A percentile compares a stretch with the other conserved stretches of the same genome.
Evolutionary conservation across 148 eudicot species (phyloP).

Genomic region (Chenopodium suecicum): DNA sequence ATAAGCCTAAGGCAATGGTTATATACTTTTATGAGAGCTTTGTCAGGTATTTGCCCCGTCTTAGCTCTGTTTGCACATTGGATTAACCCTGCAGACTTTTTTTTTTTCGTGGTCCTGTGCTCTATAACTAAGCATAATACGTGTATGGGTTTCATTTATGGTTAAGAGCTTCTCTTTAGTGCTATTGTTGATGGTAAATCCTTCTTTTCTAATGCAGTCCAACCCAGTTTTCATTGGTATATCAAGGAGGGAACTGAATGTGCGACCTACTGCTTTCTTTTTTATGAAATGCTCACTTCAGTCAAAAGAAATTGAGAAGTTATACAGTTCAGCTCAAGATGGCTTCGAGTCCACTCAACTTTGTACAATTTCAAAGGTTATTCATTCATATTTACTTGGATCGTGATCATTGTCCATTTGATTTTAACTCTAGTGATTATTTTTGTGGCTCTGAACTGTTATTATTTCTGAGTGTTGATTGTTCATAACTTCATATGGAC

Average conservation of each 20-base stretch:
- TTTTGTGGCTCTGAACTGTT: neutral
- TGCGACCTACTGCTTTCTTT: conserved; percentile 94
- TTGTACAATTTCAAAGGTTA: conserved; percentile 60
- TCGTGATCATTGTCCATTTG: neutral
- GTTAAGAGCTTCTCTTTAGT: too few relatives aligned
- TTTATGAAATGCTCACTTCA: conserved; percentile 72
- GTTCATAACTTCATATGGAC: neutral
- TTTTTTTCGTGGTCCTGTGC: neutral
- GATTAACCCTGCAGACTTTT: neutral
- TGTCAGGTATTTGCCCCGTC: neutral
- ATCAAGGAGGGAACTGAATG: conserved; percentile 79
- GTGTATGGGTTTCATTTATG: neutral
- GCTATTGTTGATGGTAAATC: conserved; percentile 1
- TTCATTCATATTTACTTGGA: neutral
- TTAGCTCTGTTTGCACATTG: neutral
- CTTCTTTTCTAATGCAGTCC: conserved; percentile 40
- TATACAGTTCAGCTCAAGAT: conserved; percentile 78
- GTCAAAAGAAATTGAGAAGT: conserved; percentile 71
- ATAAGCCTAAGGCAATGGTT: too few relatives aligned
- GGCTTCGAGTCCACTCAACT: conserved; percentile 92
- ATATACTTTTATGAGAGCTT: neutral
- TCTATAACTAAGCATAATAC: neutral
- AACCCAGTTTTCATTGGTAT: conserved; percentile 75
- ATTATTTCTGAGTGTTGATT: neutral
- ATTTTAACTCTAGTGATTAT: neutral